Evolutionary conservation across 352 stramenopile species (phyloP).

Genomic region (Globisporangium echinulatum): DNA sequence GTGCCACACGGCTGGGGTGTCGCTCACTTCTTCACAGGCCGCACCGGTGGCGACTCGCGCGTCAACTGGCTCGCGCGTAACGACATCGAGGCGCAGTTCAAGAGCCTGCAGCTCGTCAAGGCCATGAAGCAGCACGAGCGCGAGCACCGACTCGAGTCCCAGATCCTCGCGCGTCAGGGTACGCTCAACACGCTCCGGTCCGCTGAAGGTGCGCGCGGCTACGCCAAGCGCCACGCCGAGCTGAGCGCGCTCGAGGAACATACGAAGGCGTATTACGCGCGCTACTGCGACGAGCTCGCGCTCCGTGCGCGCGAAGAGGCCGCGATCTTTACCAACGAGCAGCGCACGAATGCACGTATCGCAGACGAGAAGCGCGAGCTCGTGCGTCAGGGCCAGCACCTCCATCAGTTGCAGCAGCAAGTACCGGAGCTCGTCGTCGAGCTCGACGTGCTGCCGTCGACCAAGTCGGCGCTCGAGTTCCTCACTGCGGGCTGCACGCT

Average conservation of each 20-base stretch:
- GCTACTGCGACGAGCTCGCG: constrained; percentile 33
- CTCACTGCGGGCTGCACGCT: constrained; percentile 39
- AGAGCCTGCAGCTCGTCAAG: constrained; percentile 58
- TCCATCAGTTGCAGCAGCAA: constrained; percentile 63
- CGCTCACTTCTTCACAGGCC: constrained; percentile 58
- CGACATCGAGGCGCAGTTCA: constrained; percentile 68
- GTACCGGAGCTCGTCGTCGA: constrained; percentile 51
- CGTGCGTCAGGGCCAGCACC: constrained; percentile 21
- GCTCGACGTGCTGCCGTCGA: constrained; percentile 32
- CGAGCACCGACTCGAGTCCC: constrained; percentile 52
- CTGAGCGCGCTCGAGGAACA: constrained; percentile 60
- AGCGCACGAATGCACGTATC: constrained; percentile 29
- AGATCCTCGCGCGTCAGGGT: constrained; percentile 60
- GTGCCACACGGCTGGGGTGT: constrained; percentile 77
- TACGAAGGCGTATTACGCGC: constrained; percentile 35
- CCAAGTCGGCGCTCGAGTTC: constrained; percentile 67
- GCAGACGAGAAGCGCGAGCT: constrained; percentile 37
- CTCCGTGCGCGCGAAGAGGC: constrained; percentile 41
- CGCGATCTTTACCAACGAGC: constrained; percentile 45
- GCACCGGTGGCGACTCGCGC: constrained; percentile 16
- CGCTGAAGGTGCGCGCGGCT: constrained; percentile 65
- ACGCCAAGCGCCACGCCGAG: constrained; percentile 55
- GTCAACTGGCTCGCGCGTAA: constrained; percentile 60
- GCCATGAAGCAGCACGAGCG: constrained; percentile 62
- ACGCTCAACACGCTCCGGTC: constrained; percentile 54